Percentiles rank a stretch among this genome's conserved stretches.
These are phyloP conservation scores for Talaromyces islandicus DNA, from an alignment of 2,329 filamentous ascomycete genomes.

Conservation along the genomic window DNA sequence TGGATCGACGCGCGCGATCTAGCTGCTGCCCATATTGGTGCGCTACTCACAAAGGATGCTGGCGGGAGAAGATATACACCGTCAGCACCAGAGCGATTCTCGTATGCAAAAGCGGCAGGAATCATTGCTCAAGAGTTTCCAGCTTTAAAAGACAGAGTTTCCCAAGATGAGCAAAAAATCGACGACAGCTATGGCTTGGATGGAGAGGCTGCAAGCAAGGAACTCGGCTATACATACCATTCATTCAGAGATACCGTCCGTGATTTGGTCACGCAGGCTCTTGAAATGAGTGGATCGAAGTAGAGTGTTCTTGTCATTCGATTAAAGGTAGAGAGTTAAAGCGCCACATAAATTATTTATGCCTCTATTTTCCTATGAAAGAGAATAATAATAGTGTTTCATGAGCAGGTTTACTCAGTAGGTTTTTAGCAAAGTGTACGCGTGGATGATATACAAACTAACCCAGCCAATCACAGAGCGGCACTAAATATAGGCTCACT, in stretches of 20 bases:
- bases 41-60: constrained; percentile 31
- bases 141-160: constrained; percentile 19
- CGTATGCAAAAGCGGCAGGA: constrained; percentile 39
- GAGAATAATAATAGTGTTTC: too few relatives aligned
- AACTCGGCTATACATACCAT: constrained; percentile 22
- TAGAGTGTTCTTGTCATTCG: neutral
- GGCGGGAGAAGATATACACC: constrained; percentile 31
- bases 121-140: constrained; percentile 39
- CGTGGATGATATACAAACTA: neutral
- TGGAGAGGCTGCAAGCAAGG: constrained; percentile 1
- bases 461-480: neutral
- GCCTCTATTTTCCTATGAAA: too few relatives aligned
- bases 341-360: neutral
- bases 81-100: constrained; percentile 40
- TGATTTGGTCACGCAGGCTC: constrained; percentile 16
- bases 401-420: neutral
- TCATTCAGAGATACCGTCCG: constrained; percentile 15
- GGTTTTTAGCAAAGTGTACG: neutral
- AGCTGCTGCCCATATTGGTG: constrained; percentile 41
- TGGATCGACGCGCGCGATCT: constrained; percentile 48
- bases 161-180: constrained; percentile 20
- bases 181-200: constrained; percentile 8
- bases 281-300: neutral
- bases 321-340: neutral
- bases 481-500: neutral